These are phyloP conservation scores for Bretziella fagacearum DNA, from an alignment of 2,329 filamentous ascomycete species.

Conservation along the genomic window DNA sequence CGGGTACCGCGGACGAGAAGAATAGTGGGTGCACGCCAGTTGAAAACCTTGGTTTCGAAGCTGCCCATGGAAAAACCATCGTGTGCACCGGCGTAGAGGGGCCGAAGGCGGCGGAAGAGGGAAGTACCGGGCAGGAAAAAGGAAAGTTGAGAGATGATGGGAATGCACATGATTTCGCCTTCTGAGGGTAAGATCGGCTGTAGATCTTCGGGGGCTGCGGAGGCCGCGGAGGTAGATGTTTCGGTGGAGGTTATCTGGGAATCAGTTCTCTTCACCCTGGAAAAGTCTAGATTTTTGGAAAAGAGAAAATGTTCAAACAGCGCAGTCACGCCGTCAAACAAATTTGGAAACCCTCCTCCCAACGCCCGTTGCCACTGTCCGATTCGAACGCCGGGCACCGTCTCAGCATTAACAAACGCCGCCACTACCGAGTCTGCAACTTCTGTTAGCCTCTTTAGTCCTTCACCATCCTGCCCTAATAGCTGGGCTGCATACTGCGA, in stretches of 20 bases:
- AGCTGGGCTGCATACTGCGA: constrained; percentile 43
- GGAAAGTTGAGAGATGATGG: constrained; percentile 50
- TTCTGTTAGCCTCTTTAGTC: constrained; percentile 36
- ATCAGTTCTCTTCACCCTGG: constrained; percentile 23
- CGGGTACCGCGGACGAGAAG: constrained; percentile 51
- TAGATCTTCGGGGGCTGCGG: constrained; percentile 11
- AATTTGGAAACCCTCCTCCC: constrained; percentile 42
- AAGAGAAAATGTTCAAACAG: constrained; percentile 64
- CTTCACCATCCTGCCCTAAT: constrained; percentile 25
- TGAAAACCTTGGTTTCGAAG: constrained; percentile 58
- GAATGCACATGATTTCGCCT: constrained; percentile 48
- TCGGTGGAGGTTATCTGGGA: no score
- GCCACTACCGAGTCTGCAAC: constrained; percentile 49
- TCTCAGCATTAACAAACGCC: constrained; percentile 48
- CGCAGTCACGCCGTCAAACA: constrained; percentile 50
- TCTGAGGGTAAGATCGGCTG: constrained; percentile 34
- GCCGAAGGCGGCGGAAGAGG: constrained; percentile 47
- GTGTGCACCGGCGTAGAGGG: constrained; percentile 52
- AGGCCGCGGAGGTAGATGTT: background rate
- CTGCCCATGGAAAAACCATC: constrained; percentile 63
- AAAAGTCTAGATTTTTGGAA: constrained; percentile 52
- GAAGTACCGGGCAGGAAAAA: constrained; percentile 51
- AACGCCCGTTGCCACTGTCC: constrained; percentile 43
- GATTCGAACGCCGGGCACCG: constrained; percentile 44
- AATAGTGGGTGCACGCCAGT: constrained; percentile 60